Evolutionary conservation across 2,329 filamentous ascomycete species (phyloP), one percentile per base, ranked within the genome.

Genomic region (Parastagonospora nodorum): DNA sequence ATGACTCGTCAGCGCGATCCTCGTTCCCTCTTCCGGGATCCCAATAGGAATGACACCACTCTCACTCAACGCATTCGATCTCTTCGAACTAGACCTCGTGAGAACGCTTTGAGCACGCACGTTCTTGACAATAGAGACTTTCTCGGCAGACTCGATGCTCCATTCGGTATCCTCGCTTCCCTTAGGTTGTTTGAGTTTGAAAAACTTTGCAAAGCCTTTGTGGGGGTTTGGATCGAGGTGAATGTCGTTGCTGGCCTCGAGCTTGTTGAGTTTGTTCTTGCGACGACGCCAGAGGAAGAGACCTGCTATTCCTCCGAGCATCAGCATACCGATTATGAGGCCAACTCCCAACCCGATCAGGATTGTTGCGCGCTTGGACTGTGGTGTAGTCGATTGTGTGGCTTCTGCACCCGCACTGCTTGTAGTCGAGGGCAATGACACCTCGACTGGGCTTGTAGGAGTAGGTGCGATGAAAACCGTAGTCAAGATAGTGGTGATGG

Each of bases 321-420:
- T 42, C 15, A 65, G 30, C 8, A 63, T 19, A 2, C 51, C 54
- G 11, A 64, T 53, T 1, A 57, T 57, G 19, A 64, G 33, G 12
- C 63, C 59, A 16, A 64, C 40, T 1, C 61, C 62, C 12, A 66
- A 39, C 2, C 58, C 62, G 4, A 59, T 57, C 39, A 50, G 50
- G 6, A 51, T 30, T 4, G 10, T 30, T 5, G 37, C 10, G 16
- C 16, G 24, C 40, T 33, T 43, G 2, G 39, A 14, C 11, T 19
- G 10, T 11, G 11, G 11, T 32, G 19, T 42, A 28, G 28, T 15
- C 5, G 31, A 19, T 5, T 42, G 32, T 2, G 39, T 28, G 12
- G 45, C 45, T 1, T 38, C 36, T 19, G 46, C 11, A 6, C 43
- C 24, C 24, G 41, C 15, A 5, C 46, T 27, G 6, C 38, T 14